Base-by-base conservation (phyloP, 1,284 basidiomycete genomes). In the Naganishia sp. region DNA sequence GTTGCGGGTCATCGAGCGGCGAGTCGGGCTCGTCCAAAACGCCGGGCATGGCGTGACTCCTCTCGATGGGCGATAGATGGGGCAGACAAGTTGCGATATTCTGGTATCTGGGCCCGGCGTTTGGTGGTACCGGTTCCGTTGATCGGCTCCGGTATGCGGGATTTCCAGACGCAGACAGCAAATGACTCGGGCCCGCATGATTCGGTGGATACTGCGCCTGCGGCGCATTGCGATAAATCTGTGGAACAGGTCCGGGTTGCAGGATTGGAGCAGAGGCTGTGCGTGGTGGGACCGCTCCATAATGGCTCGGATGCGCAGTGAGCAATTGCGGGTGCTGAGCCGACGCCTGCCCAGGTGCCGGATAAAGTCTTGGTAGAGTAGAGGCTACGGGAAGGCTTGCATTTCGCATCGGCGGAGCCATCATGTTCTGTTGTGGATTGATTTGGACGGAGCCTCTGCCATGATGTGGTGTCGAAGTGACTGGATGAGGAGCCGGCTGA, bases 21-120 rank as follows among this genome's bases (percentile, higher is more conserved):
- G 90, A 92, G 51, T 84, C 83, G 0, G 90, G 90, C 39, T 90
- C 90, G 72, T 89, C 90, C 25, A 49, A 25, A 9, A 47, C 28
- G 18, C 43, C 25, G 21, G 39, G 39, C 49, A 58, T 32, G n/a
- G 15, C 17, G 11, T 31, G 23, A 13, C 35, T 17, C 43, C 42
- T 52, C n/a, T 60, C 47, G 35, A 52, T 52, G 11, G 64, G 56
- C 23, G 56, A 49, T 17, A 51, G 23, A 25, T 42, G 57, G 3
- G 47, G 47, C n/a, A 39, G 47, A 7, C 23, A 35, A 31, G 31
- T 43, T 28, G 47, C 35, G 46, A 51, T 46, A 23, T 41, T 61
- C 31, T 47, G 21, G 25, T 41, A 13, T 13, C 57, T 46, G 23
- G 32, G 10, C 10, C 25, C 49, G 13, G 18, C 57, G 28, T 50